Conservation (phyloP, 352 stramenopile genomes). For the Phytophthora boehmeriae region DNA sequence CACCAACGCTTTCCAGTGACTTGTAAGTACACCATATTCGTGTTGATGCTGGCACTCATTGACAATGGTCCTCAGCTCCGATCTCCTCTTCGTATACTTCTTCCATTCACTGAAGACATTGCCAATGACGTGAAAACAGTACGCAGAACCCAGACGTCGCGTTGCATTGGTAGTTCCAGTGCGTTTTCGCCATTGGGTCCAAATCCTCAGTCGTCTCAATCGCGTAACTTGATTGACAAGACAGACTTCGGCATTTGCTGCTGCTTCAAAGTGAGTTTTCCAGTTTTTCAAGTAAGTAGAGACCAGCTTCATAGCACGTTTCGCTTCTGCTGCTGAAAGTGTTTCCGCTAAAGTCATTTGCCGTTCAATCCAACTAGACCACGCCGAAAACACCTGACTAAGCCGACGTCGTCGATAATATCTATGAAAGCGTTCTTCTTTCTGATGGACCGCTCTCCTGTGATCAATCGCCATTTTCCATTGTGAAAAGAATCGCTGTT, state of each 20-base stretch:
- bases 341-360: not conserved
- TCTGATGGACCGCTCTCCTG: conserved; percentile 8
- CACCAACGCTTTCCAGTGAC: conserved; percentile 21
- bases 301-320: conserved; percentile 7
- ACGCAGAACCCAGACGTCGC: conserved; percentile 16
- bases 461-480: conserved; percentile 16
- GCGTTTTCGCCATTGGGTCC: conserved; percentile 20
- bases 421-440: conserved; percentile 16
- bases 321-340: conserved; percentile 5
- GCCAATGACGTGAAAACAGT: conserved; percentile 11
- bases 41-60: conserved; percentile 6
- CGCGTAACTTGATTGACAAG: conserved; percentile 3
- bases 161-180: conserved; percentile 5
- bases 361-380: conserved; percentile 23
- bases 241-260: conserved; percentile 1
- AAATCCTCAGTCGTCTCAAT: conserved; percentile 16
- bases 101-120: conserved; percentile 20
- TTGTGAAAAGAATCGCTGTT: not conserved
- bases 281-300: conserved; percentile 15
- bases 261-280: conserved; percentile 9
- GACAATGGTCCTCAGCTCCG: conserved; percentile 1
- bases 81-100: not conserved
- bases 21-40: not conserved
- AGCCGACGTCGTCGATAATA: conserved; percentile 21
- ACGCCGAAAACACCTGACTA: conserved; percentile 13